These are phyloP conservation scores for Tetraselmis striata DNA, from an alignment of 139 green algal genomes.

Conservation along the genomic window DNA sequence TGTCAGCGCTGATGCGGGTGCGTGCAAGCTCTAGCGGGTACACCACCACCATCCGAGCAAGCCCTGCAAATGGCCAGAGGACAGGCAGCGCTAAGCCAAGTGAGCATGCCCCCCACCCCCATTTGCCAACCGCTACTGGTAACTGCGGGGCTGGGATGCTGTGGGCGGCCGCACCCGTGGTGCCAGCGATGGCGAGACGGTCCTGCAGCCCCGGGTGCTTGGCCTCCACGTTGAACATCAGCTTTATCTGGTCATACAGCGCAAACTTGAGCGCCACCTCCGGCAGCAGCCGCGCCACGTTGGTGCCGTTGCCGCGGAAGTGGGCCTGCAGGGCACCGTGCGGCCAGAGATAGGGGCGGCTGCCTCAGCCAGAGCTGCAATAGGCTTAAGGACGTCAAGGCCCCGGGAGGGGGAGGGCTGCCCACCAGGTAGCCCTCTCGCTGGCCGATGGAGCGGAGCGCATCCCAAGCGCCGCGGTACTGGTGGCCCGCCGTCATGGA, in stretches of 20 bases:
- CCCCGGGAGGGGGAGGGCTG: background rate
- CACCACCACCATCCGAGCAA: slow-evolving; percentile 40
- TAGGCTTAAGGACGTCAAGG: background rate
- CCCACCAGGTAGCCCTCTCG: slow-evolving; percentile 36
- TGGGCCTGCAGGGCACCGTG: slow-evolving; percentile 29
- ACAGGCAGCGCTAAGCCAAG: too few species aligned
- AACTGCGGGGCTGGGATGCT: background rate
- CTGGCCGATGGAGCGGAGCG: slow-evolving; percentile 27
- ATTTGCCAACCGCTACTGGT: background rate
- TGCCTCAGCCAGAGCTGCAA: too few species aligned
- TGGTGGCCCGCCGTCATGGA: slow-evolving; percentile 23
- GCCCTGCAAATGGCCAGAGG: too few species aligned
- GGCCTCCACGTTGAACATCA: slow-evolving; percentile 52
- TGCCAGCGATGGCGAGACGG: slow-evolving; percentile 42
- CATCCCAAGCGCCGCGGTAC: slow-evolving; percentile 37
- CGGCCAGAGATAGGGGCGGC: too few species aligned
- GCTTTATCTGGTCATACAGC: slow-evolving; percentile 40
- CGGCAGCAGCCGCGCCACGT: slow-evolving; percentile 46
- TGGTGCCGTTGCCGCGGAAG: slow-evolving; percentile 59
- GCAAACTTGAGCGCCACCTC: slow-evolving; percentile 52
- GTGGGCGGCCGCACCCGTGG: slow-evolving; percentile 24
- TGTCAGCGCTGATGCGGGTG: slow-evolving; percentile 52
- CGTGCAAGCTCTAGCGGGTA: slow-evolving; percentile 56
- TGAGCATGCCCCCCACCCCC: too few species aligned
- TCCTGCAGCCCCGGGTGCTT: slow-evolving; percentile 33